These are phyloP conservation scores for Favolaschia claudopus DNA, from an alignment of 768 basidiomycete genomes.

Conservation along the genomic window DNA sequence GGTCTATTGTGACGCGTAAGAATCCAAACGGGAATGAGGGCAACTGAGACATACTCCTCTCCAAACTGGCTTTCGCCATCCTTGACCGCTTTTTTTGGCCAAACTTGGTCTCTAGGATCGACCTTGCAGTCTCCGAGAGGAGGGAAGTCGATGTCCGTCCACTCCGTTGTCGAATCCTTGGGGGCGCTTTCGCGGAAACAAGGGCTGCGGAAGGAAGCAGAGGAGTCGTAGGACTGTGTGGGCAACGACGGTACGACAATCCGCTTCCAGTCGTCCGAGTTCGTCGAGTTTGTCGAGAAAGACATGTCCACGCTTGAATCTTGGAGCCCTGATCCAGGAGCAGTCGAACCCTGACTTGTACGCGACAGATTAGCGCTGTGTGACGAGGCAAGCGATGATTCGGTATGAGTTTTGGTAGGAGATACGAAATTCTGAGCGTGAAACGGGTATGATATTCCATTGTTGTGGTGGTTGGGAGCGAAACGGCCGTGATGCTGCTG, in stretches of 20 bases:
- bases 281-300: conserved; percentile 16
- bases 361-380: conserved; percentile 4
- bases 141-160: conserved; percentile 46
- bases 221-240: conserved; percentile 14
- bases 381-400: conserved; percentile 22
- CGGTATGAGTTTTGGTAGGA: conserved; percentile 14
- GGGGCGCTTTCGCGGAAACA: conserved; percentile 6
- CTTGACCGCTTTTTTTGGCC: conserved; percentile 27
- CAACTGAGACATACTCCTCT: conserved; percentile 19
- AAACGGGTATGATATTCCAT: conserved; percentile 37
- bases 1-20: conserved; percentile 6
- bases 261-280: conserved; percentile 25
- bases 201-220: conserved; percentile 19
- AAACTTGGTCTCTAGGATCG: conserved; percentile 36
- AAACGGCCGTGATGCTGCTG: conserved; percentile 25
- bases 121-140: conserved; percentile 40
- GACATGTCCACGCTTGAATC: conserved; percentile 1
- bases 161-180: conserved; percentile 27
- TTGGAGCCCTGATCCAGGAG: background rate
- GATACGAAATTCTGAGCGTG: conserved; percentile 36
- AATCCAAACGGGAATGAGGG: background rate
- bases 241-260: conserved; percentile 9
- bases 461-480: conserved; percentile 15
- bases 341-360: background rate
- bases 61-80: conserved; percentile 16